phyloP scores from a whole-genome alignment of 2,329 filamentous ascomycete species.

The Tricladium varicosporioides region DNA sequence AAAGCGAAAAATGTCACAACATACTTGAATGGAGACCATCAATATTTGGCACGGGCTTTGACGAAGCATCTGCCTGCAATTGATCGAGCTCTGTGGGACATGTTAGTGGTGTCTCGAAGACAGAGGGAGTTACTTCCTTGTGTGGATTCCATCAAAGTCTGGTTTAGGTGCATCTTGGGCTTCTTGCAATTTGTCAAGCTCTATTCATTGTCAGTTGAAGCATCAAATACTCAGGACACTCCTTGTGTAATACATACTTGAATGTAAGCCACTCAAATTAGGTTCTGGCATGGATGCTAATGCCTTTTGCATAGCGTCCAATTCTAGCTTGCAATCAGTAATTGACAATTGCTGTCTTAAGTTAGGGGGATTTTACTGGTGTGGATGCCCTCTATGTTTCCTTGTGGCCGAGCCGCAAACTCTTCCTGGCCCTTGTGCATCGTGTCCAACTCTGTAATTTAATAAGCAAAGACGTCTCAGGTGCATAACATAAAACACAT shows the following conservation, averaged over 20 bases:
- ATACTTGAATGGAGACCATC: slow-evolving; percentile 5
- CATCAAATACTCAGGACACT: not conserved
- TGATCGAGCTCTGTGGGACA: not conserved
- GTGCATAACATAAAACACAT: not conserved
- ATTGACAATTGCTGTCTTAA: not conserved
- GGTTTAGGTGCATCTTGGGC: not conserved
- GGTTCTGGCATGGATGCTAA: not conserved
- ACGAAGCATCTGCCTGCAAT: not conserved
- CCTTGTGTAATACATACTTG: not conserved
- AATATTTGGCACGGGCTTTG: not conserved
- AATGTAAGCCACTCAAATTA: not conserved
- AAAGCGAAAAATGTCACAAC: not conserved
- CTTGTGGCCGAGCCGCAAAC: not conserved
- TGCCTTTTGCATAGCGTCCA: slow-evolving; percentile 6
- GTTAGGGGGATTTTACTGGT: not conserved
- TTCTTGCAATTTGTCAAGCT: not conserved
- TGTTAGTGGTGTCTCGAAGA: not conserved
- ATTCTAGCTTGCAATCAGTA: not conserved
- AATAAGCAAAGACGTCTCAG: too few species aligned
- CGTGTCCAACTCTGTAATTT: not conserved
- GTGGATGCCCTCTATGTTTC: not conserved
- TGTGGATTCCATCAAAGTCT: not conserved
- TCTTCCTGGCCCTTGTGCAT: not conserved
- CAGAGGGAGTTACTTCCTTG: not conserved
- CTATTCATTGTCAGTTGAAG: not conserved